Evolutionary conservation across 176 grass and related monocot genomes (phyloP).

Genomic region (Aegilops tauschii): DNA sequence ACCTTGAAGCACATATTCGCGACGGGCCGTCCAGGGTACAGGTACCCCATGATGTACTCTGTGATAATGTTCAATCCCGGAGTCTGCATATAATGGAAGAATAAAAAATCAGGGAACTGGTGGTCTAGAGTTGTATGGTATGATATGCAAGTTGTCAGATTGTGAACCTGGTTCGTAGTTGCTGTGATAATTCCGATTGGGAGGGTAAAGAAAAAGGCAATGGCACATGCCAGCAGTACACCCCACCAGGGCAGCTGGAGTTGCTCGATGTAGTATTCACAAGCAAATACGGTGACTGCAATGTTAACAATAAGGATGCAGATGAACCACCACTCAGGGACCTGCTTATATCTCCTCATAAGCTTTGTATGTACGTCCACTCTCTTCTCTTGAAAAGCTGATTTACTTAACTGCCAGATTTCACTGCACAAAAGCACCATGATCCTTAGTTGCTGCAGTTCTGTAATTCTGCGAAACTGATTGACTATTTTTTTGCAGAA

Average conservation of each 20-base stretch:
- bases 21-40: conserved; percentile 77
- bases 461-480: neutral
- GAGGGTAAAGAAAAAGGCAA: conserved; percentile 85
- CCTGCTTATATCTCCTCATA: conserved; percentile 83
- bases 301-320: conserved; percentile 65
- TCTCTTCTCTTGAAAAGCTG: conserved; percentile 71
- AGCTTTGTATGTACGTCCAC: conserved; percentile 84
- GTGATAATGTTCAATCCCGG: conserved; percentile 91
- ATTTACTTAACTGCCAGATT: conserved; percentile 84
- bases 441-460: neutral
- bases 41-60: conserved; percentile 89
- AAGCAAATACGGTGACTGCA: conserved; percentile 66
- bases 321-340: conserved; percentile 89
- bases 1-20: conserved; percentile 99
- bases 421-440: conserved; percentile 40
- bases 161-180: conserved; percentile 80
- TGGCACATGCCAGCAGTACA: conserved; percentile 74
- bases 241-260: conserved; percentile 98
- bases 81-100: conserved; percentile 40
- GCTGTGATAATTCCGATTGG: conserved; percentile 94
- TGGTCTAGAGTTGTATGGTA: neutral
- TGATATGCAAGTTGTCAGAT: neutral
- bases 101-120: neutral
- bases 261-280: conserved; percentile 93
- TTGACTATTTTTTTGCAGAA: neutral